Conservation (phyloP, 768 basidiomycete genomes). For the Gelatoporia subvermispora region DNA sequence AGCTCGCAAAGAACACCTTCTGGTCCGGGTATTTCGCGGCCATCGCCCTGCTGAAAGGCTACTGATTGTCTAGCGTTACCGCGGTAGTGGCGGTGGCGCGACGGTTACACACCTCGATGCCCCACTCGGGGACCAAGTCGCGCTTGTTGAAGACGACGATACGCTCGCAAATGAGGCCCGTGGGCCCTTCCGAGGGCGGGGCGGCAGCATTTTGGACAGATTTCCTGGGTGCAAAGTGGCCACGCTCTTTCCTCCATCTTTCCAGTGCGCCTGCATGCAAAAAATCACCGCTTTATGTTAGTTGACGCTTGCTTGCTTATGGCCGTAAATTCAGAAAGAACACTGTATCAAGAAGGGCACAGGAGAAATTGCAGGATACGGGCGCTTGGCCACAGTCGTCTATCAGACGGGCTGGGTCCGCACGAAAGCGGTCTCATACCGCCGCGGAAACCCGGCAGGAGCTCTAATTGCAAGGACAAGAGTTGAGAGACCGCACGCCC, state of each 20-base stretch:
- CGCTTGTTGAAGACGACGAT: conserved; percentile 91
- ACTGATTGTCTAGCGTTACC: neutral
- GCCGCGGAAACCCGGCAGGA: too few species aligned
- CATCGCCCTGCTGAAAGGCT: conserved; percentile 79
- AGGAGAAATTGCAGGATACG: too few species aligned
- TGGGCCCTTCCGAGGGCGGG: conserved; percentile 6
- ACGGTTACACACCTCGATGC: conserved; percentile 62
- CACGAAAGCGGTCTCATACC: too few species aligned
- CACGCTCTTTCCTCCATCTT: conserved; percentile 67
- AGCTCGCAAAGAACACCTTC: conserved; percentile 64
- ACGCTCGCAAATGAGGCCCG: conserved; percentile 57
- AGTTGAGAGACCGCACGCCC: too few species aligned
- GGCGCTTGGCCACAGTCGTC: too few species aligned
- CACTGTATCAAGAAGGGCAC: too few species aligned
- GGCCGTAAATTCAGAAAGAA: too few species aligned
- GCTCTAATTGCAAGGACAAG: too few species aligned
- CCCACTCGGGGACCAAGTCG: conserved; percentile 86
- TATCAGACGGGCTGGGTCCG: too few species aligned
- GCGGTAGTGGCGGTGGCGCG: conserved; percentile 1
- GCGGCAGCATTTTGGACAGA: conserved; percentile 6
- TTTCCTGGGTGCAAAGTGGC: conserved; percentile 35
- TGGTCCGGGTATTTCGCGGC: conserved; percentile 65
- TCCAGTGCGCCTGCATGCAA: conserved; percentile 46
- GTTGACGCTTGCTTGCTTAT: too few species aligned
- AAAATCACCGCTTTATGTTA: too few species aligned